Percentiles rank a stretch among this genome's conserved stretches.
Conservation (phyloP, 1,284 basidiomycete genomes). For the Ceratobasidium sp. region DNA sequence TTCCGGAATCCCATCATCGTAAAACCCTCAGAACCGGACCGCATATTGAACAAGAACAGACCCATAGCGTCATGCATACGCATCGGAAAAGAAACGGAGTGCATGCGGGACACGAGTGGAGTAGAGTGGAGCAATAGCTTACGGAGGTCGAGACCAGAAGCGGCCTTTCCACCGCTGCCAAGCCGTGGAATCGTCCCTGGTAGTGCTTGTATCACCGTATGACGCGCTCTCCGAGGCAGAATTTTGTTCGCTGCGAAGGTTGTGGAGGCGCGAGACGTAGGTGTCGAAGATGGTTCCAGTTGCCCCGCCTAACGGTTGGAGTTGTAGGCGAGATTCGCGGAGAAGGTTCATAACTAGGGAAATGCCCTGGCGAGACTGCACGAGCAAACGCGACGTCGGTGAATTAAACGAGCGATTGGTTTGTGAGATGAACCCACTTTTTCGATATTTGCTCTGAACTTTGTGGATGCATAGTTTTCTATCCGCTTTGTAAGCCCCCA, state of each 20-base stretch:
- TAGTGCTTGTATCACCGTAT: background rate
- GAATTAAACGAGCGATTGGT: background rate
- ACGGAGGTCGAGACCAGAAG: constrained; percentile 26
- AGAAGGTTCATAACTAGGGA: constrained; percentile 73
- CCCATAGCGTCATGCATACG: background rate
- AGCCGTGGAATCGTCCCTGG: background rate
- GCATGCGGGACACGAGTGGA: background rate
- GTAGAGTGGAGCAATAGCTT: background rate
- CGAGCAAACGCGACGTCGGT: constrained; percentile 14
- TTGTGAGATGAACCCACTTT: constrained; percentile 58
- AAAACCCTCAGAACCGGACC: constrained; percentile 7
- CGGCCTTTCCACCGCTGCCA: constrained; percentile 33
- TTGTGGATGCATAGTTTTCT: constrained; percentile 74
- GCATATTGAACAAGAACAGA: constrained; percentile 17
- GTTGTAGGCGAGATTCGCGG: constrained; percentile 74
- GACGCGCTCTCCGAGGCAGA: background rate
- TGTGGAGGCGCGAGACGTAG: constrained; percentile 25
- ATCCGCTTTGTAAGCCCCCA: constrained; percentile 83
- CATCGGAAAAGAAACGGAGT: background rate
- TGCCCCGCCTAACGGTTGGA: constrained; percentile 54
- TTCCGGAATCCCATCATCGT: constrained; percentile 13
- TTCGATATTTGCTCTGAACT: constrained; percentile 80
- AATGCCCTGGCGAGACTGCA: constrained; percentile 80
- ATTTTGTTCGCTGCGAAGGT: constrained; percentile 1
- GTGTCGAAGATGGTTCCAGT: constrained; percentile 38